Conservation (phyloP, 371 early-diverging fungal genomes). For the Vairimorpha ceranae region DNA sequence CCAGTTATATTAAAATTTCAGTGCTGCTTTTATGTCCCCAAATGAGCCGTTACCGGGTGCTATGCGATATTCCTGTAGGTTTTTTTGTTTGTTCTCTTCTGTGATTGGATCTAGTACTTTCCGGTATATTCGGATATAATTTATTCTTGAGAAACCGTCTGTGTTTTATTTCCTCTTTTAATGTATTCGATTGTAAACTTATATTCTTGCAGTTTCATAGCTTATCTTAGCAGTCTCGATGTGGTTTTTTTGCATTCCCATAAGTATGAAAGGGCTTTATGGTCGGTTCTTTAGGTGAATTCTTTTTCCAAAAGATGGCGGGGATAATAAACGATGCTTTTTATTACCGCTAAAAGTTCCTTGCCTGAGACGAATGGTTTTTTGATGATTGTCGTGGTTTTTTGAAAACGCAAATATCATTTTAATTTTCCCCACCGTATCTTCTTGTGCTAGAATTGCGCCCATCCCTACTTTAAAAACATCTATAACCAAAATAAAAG, state of each 20-base stretch:
- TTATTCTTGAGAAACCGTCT: background rate
- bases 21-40: background rate
- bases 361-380: conserved; percentile 2
- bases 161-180: background rate
- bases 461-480: background rate
- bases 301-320: conserved; percentile 2
- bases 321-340: background rate
- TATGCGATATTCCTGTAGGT: background rate
- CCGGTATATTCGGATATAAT: background rate
- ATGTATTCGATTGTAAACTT: background rate
- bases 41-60: background rate
- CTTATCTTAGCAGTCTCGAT: background rate
- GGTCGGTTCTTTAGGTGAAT: conserved; percentile 2
- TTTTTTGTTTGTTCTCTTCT: background rate
- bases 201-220: background rate
- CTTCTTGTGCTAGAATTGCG: background rate
- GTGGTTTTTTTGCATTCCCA: background rate
- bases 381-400: background rate
- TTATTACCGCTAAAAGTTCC: background rate
- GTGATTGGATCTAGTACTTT: background rate
- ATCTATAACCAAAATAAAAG: background rate
- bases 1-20: background rate
- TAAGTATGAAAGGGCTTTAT: background rate
- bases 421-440: background rate
- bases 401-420: background rate